Evolutionary conservation across 2,329 filamentous ascomycete species (phyloP), one percentile per base, ranked within the genome.

Genomic region (Calonectria naviculata): DNA sequence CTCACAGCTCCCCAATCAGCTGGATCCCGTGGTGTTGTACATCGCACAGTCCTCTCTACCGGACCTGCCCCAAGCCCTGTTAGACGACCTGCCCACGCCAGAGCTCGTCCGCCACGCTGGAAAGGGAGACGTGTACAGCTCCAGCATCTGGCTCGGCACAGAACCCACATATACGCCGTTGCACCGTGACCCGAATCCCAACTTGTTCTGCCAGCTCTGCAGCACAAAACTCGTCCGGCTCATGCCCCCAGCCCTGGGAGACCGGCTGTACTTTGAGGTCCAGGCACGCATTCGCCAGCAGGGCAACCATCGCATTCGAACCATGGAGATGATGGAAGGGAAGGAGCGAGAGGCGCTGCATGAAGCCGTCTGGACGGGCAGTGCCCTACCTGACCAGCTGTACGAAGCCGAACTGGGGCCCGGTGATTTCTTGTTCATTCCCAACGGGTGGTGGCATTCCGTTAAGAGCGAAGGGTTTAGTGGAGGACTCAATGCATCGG

Each of bases 181-280:
- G 4, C 97, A 99, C 82, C 90, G 93, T 66, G 97, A 99, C 78
- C 97, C 97, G 0, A 98, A 98, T 78, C 95, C 95, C 0, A 99
- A 99, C 80, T 78, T 98, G 0, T 98, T 98, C 80, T 90, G 94
- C 54, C 97, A 99, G 82, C 82, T 98, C 15, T 90, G 90, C 19
- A 91, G 94, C 5, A 83, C 80, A 63, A 99, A 99, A 82, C 81
- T 85, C 0, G 86, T 98, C 19, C 88, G 95, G n/a, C 80, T 98
- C 15, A 87, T 96, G 69, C 84, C 87, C 5, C 95, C 95, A 0
- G 79, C 83, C 0, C 78, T 86, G 4, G 97, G 97, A 1, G 84
- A 89, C 56, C 82, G 78, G 0, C 80, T 98, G 2, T 98, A 95
- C 80, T 85, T 80, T 12, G 66, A 82, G 2, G 86, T 91, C 0